Percentiles rank a stretch among this genome's conserved stretches.
These are phyloP conservation scores for Trifolium fragiferum DNA, from an alignment of 306 rosid genomes.

Conservation along the genomic window DNA sequence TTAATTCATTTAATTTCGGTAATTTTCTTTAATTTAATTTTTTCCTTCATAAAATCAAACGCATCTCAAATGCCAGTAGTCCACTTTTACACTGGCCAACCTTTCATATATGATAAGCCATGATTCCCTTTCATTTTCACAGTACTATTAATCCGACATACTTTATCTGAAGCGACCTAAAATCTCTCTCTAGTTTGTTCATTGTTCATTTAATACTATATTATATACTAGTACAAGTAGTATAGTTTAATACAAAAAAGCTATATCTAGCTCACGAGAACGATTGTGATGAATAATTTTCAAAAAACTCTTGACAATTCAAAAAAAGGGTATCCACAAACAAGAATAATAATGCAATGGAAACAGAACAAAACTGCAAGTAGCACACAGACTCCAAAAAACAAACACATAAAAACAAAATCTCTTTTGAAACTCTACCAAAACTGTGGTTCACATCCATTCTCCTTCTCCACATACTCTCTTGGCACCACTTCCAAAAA, in stretches of 20 bases:
- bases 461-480: conserved; percentile 31
- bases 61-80: too few species aligned
- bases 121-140: conserved; percentile 41
- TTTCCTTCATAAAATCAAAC: too few species aligned
- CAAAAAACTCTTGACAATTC: conserved; percentile 31
- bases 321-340: conserved; percentile 74
- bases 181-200: conserved; percentile 23
- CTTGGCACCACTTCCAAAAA: conserved; percentile 50
- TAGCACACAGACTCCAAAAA: conserved; percentile 51
- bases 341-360: conserved; percentile 2
- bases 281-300: conserved; percentile 31
- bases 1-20: too few species aligned
- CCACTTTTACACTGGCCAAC: not conserved
- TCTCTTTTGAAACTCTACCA: conserved; percentile 41
- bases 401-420: conserved; percentile 63
- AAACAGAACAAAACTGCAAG: conserved; percentile 37
- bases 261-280: conserved; percentile 54
- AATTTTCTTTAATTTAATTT: too few species aligned
- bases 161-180: conserved; percentile 4
- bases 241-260: not conserved
- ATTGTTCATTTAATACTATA: not conserved
- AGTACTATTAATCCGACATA: conserved; percentile 12
- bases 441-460: conserved; percentile 75
- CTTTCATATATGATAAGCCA: not conserved
- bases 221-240: too few species aligned